Evolutionary conservation across 225 moss, liverwort and hornwort genomes (phyloP), one percentile per base, ranked within the genome.

Genomic region (Physcomitrellopsis africana): DNA sequence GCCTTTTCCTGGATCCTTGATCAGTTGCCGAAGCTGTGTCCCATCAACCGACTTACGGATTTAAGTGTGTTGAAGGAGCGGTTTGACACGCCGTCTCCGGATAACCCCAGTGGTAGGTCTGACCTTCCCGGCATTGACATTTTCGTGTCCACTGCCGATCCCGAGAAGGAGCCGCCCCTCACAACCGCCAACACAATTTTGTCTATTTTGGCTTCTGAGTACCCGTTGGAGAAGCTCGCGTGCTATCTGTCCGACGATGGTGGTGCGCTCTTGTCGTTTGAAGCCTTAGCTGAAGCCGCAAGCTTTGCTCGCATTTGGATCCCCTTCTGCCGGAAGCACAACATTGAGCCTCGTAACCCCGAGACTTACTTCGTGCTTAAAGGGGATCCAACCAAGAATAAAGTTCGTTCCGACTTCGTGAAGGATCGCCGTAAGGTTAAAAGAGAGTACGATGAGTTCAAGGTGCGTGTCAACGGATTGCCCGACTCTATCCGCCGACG

Each of bases 1-100:
- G 90, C 90, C 18, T 92, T 92, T 70, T 92, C 92, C 16, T 95
- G 94, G 94, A 71, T 95, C 56, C 82, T 95, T 3, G 94, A 95
- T 85, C 94, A 95, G 84, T 67, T 95, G 18, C 94, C 94, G 5
- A 95, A 95, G 79, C 85, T 95, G 5, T 85, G 84, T 63, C 94
- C 94, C 32, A 91, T 95, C 32, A 91, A 95, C 66, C 91, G 94
- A 1, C 84, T 89, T 78, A 95, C 92, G 22, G 94, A 95, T 75
- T 73, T 95, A 48, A 5, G 76, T 20, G 94, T 92, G 27, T 75
- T 95, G 9, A 89, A 88, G 60, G 91, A 95, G 8, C 79, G 86
- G 68, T 92, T 92, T 45, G 92, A 92, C 54, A 87, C 58, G 69
- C 78, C 89, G 0, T 69, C 89, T 15, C 74, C 89, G 2, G 83